Conservation (phyloP, 2,329 filamentous ascomycete species). For the Xylariaceae sp. region DNA sequence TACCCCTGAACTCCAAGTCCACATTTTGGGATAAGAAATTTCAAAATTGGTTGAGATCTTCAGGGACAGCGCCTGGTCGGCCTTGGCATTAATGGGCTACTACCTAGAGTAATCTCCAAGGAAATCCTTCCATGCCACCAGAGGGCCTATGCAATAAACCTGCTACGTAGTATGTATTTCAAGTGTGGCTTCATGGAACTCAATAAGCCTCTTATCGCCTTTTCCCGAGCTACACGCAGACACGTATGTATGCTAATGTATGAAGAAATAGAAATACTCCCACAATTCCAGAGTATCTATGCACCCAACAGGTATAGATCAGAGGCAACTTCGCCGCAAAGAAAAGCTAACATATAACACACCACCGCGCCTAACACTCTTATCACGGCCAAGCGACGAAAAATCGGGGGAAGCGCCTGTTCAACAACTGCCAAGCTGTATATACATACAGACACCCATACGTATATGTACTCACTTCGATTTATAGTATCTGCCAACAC, state of each 20-base stretch:
- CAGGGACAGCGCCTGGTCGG: neutral
- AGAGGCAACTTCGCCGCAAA: neutral
- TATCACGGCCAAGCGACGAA: too few species aligned
- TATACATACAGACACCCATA: too few species aligned
- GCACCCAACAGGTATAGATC: neutral
- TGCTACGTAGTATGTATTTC: neutral
- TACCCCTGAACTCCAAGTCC: neutral
- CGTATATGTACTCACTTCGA: too few species aligned
- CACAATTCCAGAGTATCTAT: too few species aligned
- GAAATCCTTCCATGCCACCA: neutral
- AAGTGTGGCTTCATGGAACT: neutral
- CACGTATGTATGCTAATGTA: too few species aligned
- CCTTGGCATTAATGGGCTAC: neutral
- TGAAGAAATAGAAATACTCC: too few species aligned
- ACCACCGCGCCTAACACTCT: too few species aligned
- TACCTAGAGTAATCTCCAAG: neutral
- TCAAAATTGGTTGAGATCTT: neutral
- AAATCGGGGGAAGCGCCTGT: too few species aligned
- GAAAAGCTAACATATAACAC: too few species aligned
- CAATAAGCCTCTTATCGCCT: too few species aligned
- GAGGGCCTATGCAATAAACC: neutral
- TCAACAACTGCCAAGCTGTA: too few species aligned
- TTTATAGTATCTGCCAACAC: neutral
- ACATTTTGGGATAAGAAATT: neutral
- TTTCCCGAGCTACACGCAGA: too few species aligned